Conservation (phyloP, 352 stramenopile genomes). For the Ophiocytium majus region DNA sequence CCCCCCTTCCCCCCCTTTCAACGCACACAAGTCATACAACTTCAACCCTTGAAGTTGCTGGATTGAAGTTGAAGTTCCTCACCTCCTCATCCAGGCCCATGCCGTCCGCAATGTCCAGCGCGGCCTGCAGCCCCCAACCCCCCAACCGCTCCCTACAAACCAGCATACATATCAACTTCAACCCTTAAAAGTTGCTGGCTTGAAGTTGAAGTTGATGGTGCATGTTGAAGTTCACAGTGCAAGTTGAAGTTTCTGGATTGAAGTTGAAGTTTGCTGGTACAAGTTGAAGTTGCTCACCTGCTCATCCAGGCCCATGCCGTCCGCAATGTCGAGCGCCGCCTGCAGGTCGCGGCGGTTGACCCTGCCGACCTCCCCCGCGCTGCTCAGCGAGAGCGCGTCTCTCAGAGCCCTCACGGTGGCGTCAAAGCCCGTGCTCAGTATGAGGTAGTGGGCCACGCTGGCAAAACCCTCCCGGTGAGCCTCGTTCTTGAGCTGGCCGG, state of each 20-base stretch:
- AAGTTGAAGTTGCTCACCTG: neutral
- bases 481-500: neutral
- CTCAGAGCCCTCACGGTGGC: neutral
- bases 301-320: neutral
- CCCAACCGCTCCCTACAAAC: neutral
- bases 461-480: neutral
- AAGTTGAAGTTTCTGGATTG: neutral
- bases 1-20: no score
- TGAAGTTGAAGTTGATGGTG: neutral
- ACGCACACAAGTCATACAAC: neutral
- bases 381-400: neutral
- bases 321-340: neutral
- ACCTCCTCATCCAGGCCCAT: neutral
- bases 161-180: neutral
- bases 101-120: neutral
- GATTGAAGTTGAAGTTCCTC: no score
- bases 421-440: neutral
- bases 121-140: neutral
- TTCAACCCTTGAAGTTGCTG: no score
- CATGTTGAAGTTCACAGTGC: neutral
- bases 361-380: neutral
- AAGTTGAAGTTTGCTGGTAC: neutral
- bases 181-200: neutral
- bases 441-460: neutral
- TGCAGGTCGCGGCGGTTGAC: neutral